Percentiles rank a stretch among this genome's conserved stretches.
Evolutionary conservation across 2,329 filamentous ascomycete genomes (phyloP).

Genomic region (Fusarium vanettenii): DNA sequence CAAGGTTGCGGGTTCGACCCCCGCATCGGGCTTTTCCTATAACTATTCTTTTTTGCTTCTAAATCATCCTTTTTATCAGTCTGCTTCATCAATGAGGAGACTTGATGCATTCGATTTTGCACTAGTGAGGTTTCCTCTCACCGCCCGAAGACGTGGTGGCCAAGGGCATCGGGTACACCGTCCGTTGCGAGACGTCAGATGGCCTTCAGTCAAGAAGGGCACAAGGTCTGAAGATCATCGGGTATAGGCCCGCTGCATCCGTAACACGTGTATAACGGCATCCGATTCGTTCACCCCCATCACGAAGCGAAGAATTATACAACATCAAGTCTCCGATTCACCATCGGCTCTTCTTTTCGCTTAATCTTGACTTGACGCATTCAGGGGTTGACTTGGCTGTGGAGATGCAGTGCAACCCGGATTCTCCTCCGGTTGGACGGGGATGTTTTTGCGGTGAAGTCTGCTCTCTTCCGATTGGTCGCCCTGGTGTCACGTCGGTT

Average conservation of each 20-base stretch:
- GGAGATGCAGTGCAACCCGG: background rate
- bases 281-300: background rate
- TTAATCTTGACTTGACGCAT: background rate
- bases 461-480: background rate
- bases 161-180: background rate
- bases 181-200: background rate
- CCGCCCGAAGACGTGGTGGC: background rate
- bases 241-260: background rate
- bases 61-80: background rate
- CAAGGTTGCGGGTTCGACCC: slow-evolving; percentile 68
- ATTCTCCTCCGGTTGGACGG: background rate
- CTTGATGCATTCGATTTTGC: too few relatives aligned
- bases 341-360: background rate
- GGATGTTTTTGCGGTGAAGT: background rate
- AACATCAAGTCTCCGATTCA: background rate
- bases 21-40: slow-evolving; percentile 56
- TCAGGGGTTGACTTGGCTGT: background rate
- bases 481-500: background rate
- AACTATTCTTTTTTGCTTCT: background rate
- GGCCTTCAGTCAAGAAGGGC: background rate
- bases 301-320: background rate
- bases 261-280: background rate
- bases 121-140: background rate
- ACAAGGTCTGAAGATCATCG: background rate
- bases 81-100: too few relatives aligned